Conservation (phyloP, 192 early-diverging fungal genomes). For the Chytriomyces sp. region DNA sequence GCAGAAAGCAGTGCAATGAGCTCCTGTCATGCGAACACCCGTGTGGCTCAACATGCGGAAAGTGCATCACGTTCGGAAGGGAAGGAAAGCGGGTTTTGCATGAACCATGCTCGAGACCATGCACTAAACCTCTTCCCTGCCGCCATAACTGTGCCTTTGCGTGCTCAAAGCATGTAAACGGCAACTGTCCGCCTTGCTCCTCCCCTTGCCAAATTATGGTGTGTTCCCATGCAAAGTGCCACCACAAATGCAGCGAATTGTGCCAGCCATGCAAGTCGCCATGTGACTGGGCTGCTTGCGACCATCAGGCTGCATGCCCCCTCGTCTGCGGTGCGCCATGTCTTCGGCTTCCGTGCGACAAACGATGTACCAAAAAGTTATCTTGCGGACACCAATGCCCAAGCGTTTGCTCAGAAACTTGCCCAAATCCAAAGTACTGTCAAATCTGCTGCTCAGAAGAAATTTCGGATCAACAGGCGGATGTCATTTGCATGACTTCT, state of each 20-base stretch:
- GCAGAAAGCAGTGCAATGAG: conserved; percentile 35
- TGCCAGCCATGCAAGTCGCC: conserved; percentile 53
- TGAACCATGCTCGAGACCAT: conserved; percentile 10
- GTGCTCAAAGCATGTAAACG: conserved; percentile 13
- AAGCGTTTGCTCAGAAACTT: conserved; percentile 42
- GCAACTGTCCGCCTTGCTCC: conserved; percentile 52
- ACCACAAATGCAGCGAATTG: conserved; percentile 37
- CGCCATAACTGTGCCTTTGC: conserved; percentile 37
- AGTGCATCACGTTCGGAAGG: conserved; percentile 45
- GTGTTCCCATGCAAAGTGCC: conserved; percentile 53
- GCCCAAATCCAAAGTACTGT: conserved; percentile 30
- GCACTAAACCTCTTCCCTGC: conserved; percentile 49
- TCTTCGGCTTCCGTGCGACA: conserved; percentile 61
- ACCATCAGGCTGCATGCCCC: conserved; percentile 52
- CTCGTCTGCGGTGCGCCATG: conserved; percentile 65
- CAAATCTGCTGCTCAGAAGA: conserved; percentile 26
- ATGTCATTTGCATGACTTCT: conserved; percentile 34
- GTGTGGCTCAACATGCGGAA: conserved; percentile 45
- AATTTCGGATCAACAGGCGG: conserved; percentile 7
- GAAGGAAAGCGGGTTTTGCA: not conserved
- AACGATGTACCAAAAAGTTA: conserved; percentile 47
- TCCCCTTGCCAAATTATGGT: conserved; percentile 38
- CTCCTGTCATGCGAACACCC: conserved; percentile 48
- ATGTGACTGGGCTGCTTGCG: conserved; percentile 58
- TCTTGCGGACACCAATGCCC: conserved; percentile 49